Evolutionary conservation across 164 flowering plant genomes (phyloP).

Genomic region (Echeveria elegans): DNA sequence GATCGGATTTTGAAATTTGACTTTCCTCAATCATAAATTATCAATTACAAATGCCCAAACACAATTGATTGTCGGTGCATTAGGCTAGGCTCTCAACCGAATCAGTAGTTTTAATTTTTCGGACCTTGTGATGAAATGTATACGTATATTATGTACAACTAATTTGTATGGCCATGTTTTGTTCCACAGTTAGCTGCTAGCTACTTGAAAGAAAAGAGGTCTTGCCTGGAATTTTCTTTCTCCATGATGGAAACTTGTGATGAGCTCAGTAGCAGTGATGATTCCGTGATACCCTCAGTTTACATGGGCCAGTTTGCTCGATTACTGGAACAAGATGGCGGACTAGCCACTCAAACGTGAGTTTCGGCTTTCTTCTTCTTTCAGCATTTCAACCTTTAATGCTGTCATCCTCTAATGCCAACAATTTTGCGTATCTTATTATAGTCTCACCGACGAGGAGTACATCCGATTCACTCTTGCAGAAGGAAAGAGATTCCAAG

Average conservation of each 20-base stretch:
- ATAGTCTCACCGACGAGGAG: slow-evolving; percentile 84
- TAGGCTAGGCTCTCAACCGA: neutral
- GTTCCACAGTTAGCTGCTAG: slow-evolving; percentile 69
- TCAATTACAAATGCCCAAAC: too few species aligned
- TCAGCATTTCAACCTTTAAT: slow-evolving; percentile 4
- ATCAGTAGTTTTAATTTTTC: too few species aligned
- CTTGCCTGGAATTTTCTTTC: slow-evolving; percentile 48
- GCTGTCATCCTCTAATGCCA: slow-evolving; percentile 9
- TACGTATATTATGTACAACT: too few species aligned
- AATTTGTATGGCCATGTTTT: neutral
- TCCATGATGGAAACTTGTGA: slow-evolving; percentile 39
- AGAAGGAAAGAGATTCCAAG: slow-evolving; percentile 84
- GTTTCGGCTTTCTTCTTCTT: slow-evolving; percentile 17
- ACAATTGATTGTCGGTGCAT: too few species aligned
- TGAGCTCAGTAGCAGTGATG: slow-evolving; percentile 43
- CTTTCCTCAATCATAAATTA: too few species aligned
- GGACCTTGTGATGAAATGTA: too few species aligned
- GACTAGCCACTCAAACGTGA: slow-evolving; percentile 56
- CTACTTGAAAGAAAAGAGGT: slow-evolving; percentile 72
- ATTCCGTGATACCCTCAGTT: slow-evolving; percentile 66
- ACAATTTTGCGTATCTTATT: slow-evolving; percentile 15
- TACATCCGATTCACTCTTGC: slow-evolving; percentile 49
- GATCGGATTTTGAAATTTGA: too few species aligned
- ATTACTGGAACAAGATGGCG: slow-evolving; percentile 61
- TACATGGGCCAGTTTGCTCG: slow-evolving; percentile 82